Conservation (phyloP, 75 land plant species). For the Isoetes taiwanensis region DNA sequence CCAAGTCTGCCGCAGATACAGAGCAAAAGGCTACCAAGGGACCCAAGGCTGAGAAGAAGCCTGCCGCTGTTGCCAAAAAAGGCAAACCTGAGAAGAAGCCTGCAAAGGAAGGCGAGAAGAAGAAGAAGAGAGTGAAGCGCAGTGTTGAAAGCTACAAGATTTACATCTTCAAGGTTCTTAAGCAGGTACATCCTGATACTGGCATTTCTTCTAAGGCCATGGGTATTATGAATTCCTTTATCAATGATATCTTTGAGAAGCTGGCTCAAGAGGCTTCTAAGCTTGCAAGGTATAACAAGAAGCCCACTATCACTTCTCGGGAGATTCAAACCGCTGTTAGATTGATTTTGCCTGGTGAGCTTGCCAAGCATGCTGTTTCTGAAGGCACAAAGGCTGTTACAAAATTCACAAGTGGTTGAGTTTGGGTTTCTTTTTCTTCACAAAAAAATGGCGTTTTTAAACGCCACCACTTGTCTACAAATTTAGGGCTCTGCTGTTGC, state of each 20-base stretch:
- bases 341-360: background rate
- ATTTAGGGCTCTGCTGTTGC: too few relatives aligned
- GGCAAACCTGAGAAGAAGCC: background rate
- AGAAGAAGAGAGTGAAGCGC: background rate
- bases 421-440: background rate
- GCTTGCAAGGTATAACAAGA: conserved; percentile 1
- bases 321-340: background rate
- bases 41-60: conserved; percentile 9
- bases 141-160: background rate
- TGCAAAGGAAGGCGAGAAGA: background rate
- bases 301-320: background rate
- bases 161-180: background rate
- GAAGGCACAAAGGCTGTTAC: conserved; percentile 1
- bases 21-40: too few relatives aligned
- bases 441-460: too few relatives aligned
- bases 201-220: background rate
- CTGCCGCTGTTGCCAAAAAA: background rate
- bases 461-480: too few relatives aligned
- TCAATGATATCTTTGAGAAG: conserved; percentile 8
- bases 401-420: background rate
- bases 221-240: conserved; percentile 4
- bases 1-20: too few relatives aligned
- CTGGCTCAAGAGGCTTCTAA: background rate
- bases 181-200: background rate
- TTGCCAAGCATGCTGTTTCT: background rate